phyloP scores from a whole-genome alignment of 345 rosid genomes.

The Murraya paniculata region DNA sequence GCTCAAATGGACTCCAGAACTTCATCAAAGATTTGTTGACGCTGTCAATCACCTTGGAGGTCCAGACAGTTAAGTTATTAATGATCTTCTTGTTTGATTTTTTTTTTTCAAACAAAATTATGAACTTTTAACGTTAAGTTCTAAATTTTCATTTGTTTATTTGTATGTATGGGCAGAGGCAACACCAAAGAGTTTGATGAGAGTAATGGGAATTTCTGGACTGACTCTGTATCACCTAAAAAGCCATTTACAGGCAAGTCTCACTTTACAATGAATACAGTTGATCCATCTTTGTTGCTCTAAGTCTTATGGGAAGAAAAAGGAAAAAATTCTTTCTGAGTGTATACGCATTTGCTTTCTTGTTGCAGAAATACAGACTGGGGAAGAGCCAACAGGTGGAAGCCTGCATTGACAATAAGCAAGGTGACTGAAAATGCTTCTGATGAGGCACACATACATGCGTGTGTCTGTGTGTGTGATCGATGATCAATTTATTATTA shows the following conservation, averaged over 20 bases:
- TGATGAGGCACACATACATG: neutral
- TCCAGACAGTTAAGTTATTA: slow-evolving; percentile 61
- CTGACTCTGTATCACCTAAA: slow-evolving; percentile 93
- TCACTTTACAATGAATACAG: slow-evolving; percentile 7
- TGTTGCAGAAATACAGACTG: slow-evolving; percentile 78
- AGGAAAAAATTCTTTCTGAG: neutral
- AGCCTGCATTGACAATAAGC: slow-evolving; percentile 32
- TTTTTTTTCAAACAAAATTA: neutral
- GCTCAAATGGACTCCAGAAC: slow-evolving; percentile 94
- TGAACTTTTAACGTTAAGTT: neutral
- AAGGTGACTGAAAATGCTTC: slow-evolving; percentile 31
- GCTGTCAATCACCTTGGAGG: slow-evolving; percentile 85
- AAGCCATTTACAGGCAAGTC: slow-evolving; percentile 84
- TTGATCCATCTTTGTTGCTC: slow-evolving; percentile 5
- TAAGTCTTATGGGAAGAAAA: neutral
- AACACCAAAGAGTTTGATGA: slow-evolving; percentile 91
- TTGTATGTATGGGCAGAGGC: slow-evolving; percentile 54
- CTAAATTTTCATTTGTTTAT: slow-evolving; percentile 10
- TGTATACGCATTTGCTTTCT: slow-evolving; percentile 11
- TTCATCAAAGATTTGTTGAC: slow-evolving; percentile 80
- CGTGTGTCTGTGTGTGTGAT: neutral
- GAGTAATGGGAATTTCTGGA: slow-evolving; percentile 77
- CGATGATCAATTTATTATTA: neutral
- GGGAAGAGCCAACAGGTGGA: slow-evolving; percentile 68
- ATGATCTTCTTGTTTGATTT: neutral